Evolutionary conservation across 208 protist genomes (phyloP).

Genomic region (Trypanosomatidae sp.): DNA sequence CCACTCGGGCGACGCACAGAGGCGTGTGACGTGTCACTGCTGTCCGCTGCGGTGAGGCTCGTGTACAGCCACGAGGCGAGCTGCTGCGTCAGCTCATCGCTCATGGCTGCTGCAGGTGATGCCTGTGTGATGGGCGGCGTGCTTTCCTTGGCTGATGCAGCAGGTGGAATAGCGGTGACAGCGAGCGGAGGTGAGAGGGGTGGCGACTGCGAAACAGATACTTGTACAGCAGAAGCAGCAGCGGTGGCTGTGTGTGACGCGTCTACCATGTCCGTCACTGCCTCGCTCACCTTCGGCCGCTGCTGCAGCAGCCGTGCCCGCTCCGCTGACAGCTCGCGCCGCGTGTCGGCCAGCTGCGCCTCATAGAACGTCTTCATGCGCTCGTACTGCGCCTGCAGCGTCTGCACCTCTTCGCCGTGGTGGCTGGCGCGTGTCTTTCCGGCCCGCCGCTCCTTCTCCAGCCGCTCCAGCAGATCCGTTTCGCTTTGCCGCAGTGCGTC

Average conservation of each 20-base stretch:
- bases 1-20: too few relatives aligned
- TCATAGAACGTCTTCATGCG: conserved; percentile 75
- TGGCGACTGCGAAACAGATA: background rate
- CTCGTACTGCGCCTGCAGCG: conserved; percentile 63
- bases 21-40: background rate
- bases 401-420: conserved; percentile 51
- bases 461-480: conserved; percentile 36
- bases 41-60: background rate
- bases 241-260: too few relatives aligned
- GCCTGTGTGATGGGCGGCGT: too few relatives aligned
- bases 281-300: background rate
- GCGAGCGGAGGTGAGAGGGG: too few relatives aligned
- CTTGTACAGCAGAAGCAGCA: background rate
- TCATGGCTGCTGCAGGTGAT: background rate
- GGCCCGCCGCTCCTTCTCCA: conserved; percentile 50
- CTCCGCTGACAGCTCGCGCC: conserved; percentile 57
- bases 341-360: conserved; percentile 70
- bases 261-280: too few relatives aligned
- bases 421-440: conserved; percentile 33
- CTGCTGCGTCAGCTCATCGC: conserved; percentile 19
- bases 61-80: conserved; percentile 52
- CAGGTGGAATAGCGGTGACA: too few relatives aligned
- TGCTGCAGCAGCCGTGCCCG: conserved; percentile 16
- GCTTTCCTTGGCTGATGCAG: too few relatives aligned
- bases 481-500: conserved; percentile 45